These are phyloP conservation scores for Vitis labrusca DNA, from an alignment of 164 flowering plant species.

Conservation along the genomic window DNA sequence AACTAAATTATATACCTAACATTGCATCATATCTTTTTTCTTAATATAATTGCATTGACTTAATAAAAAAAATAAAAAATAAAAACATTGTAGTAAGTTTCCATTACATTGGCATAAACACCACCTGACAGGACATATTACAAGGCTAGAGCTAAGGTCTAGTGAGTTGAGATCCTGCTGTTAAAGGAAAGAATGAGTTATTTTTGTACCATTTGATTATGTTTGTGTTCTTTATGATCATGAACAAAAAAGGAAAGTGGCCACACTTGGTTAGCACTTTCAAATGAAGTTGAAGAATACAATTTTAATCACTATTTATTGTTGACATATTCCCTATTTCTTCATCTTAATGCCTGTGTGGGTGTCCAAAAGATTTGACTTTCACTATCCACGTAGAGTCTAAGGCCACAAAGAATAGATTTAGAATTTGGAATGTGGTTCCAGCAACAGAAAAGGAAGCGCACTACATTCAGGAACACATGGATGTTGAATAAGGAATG, in stretches of 20 bases:
- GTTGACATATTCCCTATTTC: background rate
- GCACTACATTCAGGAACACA: slow-evolving; percentile 64
- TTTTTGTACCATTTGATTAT: background rate
- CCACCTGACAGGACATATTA: slow-evolving; percentile 45
- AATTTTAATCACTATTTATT: background rate
- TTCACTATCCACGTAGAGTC: slow-evolving; percentile 69
- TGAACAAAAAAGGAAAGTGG: too few relatives aligned
- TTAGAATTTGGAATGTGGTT: slow-evolving; percentile 70
- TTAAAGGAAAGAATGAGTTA: background rate
- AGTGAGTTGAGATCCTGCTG: slow-evolving; percentile 57
- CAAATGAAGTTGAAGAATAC: background rate
- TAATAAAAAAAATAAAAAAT: too few relatives aligned
- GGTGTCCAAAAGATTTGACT: slow-evolving; percentile 93
- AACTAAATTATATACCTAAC: too few relatives aligned
- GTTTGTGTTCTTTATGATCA: background rate
- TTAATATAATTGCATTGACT: too few relatives aligned
- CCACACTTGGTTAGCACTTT: background rate
- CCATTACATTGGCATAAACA: too few relatives aligned
- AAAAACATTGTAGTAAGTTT: too few relatives aligned
- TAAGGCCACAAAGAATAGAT: slow-evolving; percentile 49
- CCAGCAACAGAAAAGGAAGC: slow-evolving; percentile 96
- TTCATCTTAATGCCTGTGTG: slow-evolving; percentile 11
- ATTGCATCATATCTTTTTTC: too few relatives aligned
- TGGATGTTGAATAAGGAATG: slow-evolving; percentile 51
- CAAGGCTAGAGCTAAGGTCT: slow-evolving; percentile 81